Evolutionary conservation across 805 yeast genomes (phyloP), one percentile per base, ranked within the genome.

Genomic region (Tetrapisispora pingtungensis): DNA sequence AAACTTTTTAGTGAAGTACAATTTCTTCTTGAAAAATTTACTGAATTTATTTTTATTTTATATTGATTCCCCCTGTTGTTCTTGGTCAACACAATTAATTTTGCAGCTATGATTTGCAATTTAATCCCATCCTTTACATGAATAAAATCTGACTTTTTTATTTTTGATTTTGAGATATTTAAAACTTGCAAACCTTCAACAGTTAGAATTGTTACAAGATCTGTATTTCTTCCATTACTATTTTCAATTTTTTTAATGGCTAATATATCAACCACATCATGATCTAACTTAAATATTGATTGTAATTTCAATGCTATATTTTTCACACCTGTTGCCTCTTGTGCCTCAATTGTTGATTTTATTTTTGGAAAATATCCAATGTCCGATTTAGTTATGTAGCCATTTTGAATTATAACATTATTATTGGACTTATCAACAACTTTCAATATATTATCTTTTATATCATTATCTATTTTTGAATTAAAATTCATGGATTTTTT

Each of bases 321-420:
- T 40, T 54, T 58, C 2, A 64, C 50, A 2, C 66, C 62, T 37
- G 62, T 39, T 42, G 62, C 68, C 20, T 53, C 60, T 3, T 48
- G 36, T n/a, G 49, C 46, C 13, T 57, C 58, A 14, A 46, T 47
- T 18, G 51, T 46, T 17, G 48, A 44, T 24, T 46, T 46, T 45
- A 59, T 39, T 40, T 57, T 48, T 34, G 58, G 59, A 17, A 64
- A 46, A 33, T 61, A 53, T 5, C 62, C 55, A 31, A 52, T 56
- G 28, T 61, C 66, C 36, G 56, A 62, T 14, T 57, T 53, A 7
- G 55, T 53, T 7, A 55, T 49, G 34, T 54, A 61, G 1, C 68
- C 68, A 51, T 62, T 62, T 44, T 64, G 68, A 28, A 64, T 61
- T 10, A 64, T 48, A 42, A 46, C 59, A 3, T 58, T 56, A 32